A percentile compares a stretch with the other conserved stretches of the same genome.
phyloP scores from a whole-genome alignment of 768 basidiomycete genomes.

The Naganishia vaughanmartiniae region DNA sequence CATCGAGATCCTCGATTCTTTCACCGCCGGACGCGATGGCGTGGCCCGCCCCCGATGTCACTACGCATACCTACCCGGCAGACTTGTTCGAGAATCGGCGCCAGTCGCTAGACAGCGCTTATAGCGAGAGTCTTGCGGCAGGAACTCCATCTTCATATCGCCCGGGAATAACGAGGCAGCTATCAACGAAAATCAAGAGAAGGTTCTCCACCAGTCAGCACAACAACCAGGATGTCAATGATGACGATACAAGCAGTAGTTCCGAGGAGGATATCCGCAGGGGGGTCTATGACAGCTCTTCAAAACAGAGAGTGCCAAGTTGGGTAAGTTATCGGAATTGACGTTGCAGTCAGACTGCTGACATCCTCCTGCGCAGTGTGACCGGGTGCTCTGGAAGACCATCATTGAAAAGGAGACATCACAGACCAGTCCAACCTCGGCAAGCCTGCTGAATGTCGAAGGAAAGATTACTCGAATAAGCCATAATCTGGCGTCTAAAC shows the following conservation, averaged over 20 bases:
- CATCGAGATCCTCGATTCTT: constrained; percentile 1
- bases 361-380: constrained; percentile 41
- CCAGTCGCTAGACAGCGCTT: constrained; percentile 25
- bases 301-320: constrained; percentile 51
- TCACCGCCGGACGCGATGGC: constrained; percentile 3
- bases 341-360: background rate
- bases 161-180: constrained; percentile 19
- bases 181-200: constrained; percentile 27
- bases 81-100: constrained; percentile 7
- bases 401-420: constrained; percentile 33
- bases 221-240: constrained; percentile 5
- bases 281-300: constrained; percentile 50
- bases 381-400: constrained; percentile 50
- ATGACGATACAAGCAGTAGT: constrained; percentile 29
- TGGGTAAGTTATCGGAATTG: constrained; percentile 42
- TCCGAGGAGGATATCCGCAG: constrained; percentile 41
- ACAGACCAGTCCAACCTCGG: constrained; percentile 14
- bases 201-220: constrained; percentile 22
- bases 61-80: constrained; percentile 13
- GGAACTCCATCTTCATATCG: constrained; percentile 20
- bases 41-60: constrained; percentile 3
- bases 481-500: constrained; percentile 4
- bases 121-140: constrained; percentile 26
- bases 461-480: constrained; percentile 19
- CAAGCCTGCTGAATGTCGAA: background rate